Base-by-base conservation (phyloP, 2,329 filamentous ascomycete genomes). In the Sporothrix dimorphospora region DNA sequence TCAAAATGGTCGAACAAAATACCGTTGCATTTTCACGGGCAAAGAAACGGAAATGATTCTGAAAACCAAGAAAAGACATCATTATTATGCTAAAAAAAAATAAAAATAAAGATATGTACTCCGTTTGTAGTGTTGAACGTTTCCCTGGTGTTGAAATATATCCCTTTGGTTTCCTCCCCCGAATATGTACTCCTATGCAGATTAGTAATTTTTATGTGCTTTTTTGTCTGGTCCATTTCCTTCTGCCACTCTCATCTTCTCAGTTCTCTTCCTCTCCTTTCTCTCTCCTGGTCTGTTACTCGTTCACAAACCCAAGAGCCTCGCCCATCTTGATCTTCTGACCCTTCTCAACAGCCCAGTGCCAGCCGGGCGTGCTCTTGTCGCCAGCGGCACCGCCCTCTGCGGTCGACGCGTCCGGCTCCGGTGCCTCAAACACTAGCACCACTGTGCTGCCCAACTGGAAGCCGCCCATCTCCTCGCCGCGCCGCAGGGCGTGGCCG, bases 391-490 rank as follows among this genome's bases (percentile, higher is more conserved):
- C 85, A 42, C 83, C 83, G 8, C 81, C 82, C 72, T 85, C 85
- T 1, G 45, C 19, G n/a, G n/a, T 38, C 2, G 49, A 21, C 2
- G 69, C 42, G 9, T 53, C 73, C 80, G 72, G 59, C 0, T 85
- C 85, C 24, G 96, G 96, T 14, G 96, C 96, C 82, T 99, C 97
- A 79, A 99, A 99, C 0, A 99, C 94, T 69, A 99, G 85, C 51
- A 99, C 96, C 76, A 99, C 91, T 0, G 95, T 97, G 80, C 94
- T 97, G 24, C 96, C 96, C 3, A 99, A 86, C 83, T 97, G 94
- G 83, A 99, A 99, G 0, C 96, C 97, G 71, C 96, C 96, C 94
- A 99, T 98, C 82, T 99, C 96, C 79, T 98, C 95, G 47, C 96
- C 96, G 59, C 92, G 87, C 75, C 91, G 89, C 71, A 99, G 83